phyloP scores from a whole-genome alignment of 345 rosid genomes.

The Dovyalis caffra region DNA sequence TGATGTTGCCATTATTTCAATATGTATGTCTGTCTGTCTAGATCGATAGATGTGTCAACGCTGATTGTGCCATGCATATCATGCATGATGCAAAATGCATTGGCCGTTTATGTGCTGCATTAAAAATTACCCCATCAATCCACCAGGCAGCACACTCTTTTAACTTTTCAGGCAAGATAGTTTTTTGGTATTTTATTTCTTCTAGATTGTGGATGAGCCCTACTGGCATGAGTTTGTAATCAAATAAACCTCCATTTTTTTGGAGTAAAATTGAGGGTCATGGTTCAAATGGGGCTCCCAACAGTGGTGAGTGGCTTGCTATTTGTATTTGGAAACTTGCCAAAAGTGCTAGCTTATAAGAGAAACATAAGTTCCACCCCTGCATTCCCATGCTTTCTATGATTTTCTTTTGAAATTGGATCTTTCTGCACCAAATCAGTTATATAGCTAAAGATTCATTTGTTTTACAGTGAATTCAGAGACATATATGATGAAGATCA shows the following conservation, averaged over 20 bases:
- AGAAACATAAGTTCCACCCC: background rate
- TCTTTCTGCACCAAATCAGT: background rate
- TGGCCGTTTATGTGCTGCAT: background rate
- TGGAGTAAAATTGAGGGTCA: background rate
- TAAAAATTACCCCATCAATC: background rate
- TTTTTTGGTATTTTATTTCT: background rate
- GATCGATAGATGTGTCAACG: background rate
- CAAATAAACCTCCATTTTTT: background rate
- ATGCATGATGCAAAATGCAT: background rate
- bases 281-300: background rate
- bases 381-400: background rate
- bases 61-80: background rate
- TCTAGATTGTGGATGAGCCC: background rate
- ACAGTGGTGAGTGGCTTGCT: background rate
- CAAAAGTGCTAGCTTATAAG: background rate
- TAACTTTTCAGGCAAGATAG: background rate
- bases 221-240: background rate
- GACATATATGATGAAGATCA: slow-evolving; percentile 84
- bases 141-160: background rate
- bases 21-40: background rate
- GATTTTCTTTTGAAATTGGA: slow-evolving; percentile 1
- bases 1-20: background rate
- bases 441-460: slow-evolving; percentile 5
- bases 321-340: background rate
- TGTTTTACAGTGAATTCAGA: slow-evolving; percentile 62